A percentile compares a stretch with the other conserved stretches of the same genome.
These are phyloP conservation scores for Eimeria acervulina DNA, from an alignment of 169 alveolate genomes.

Conservation along the genomic window DNA sequence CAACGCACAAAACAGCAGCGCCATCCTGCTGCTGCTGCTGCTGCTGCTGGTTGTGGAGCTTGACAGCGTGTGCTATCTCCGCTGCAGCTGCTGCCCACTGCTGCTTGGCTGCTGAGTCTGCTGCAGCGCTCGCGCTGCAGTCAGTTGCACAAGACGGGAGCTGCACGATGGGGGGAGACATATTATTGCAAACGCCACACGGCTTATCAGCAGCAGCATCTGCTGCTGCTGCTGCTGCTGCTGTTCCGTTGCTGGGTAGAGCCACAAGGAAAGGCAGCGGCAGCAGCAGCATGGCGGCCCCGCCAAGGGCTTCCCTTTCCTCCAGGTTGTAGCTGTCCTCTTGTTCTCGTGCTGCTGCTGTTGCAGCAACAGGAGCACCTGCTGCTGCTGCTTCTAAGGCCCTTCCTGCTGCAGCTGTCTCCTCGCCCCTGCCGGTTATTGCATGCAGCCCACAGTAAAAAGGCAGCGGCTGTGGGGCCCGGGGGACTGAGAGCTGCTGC, in stretches of 20 bases:
- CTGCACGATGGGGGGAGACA: not conserved
- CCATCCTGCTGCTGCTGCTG: slow-evolving; percentile 25
- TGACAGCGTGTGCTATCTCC: slow-evolving; percentile 26
- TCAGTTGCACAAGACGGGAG: not conserved
- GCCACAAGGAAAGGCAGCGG: no score
- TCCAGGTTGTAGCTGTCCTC: not conserved
- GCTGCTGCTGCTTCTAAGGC: slow-evolving; percentile 25
- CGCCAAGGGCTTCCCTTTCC: slow-evolving; percentile 1
- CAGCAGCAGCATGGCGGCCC: not conserved
- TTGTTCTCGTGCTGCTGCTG: not conserved
- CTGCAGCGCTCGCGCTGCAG: not conserved
- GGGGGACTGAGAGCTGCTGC: not conserved
- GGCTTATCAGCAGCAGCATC: slow-evolving; percentile 28
- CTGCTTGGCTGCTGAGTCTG: slow-evolving; percentile 14
- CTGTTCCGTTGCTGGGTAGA: not conserved
- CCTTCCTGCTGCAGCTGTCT: no score
- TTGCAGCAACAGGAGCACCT: not conserved
- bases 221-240: not conserved
- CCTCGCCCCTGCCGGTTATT: not conserved
- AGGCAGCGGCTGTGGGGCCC: slow-evolving; percentile 40
- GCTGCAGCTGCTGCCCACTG: slow-evolving; percentile 65
- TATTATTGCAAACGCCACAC: slow-evolving; percentile 15
- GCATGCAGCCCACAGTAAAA: slow-evolving; percentile 41
- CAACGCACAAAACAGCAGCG: slow-evolving; percentile 14
- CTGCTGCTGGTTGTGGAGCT: slow-evolving; percentile 9